Evolutionary conservation across 768 basidiomycete species (phyloP).

Genomic region (Russula lepida): DNA sequence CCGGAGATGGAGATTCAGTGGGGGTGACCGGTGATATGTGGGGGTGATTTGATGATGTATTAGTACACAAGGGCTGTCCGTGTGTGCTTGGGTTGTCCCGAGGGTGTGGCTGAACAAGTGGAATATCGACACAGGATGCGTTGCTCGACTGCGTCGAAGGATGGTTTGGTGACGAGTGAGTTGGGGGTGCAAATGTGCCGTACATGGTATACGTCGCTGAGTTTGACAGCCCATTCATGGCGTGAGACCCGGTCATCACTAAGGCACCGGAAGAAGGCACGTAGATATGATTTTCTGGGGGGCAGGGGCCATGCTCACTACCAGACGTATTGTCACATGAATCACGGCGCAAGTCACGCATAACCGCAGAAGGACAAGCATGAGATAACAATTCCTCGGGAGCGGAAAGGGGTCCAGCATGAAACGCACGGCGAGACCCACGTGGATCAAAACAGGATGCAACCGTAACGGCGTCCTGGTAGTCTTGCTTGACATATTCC

Average conservation of each 20-base stretch:
- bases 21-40: slow-evolving; percentile 4
- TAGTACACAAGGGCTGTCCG: neutral
- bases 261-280: slow-evolving; percentile 9
- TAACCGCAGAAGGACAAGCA: slow-evolving; percentile 4
- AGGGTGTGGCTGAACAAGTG: slow-evolving; percentile 10
- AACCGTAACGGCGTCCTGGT: neutral
- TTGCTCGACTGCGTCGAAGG: slow-evolving; percentile 1
- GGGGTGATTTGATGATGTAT: neutral
- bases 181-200: slow-evolving; percentile 14
- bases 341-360: slow-evolving; percentile 10
- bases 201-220: slow-evolving; percentile 8
- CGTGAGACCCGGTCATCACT: slow-evolving; percentile 14
- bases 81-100: neutral
- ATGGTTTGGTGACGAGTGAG: slow-evolving; percentile 18
- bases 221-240: slow-evolving; percentile 9
- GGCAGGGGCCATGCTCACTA: slow-evolving; percentile 7
- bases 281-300: slow-evolving; percentile 11
- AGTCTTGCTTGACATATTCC: slow-evolving; percentile 19
- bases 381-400: slow-evolving; percentile 4
- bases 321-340: slow-evolving; percentile 12
- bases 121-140: slow-evolving; percentile 1
- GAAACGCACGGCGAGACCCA: slow-evolving; percentile 9
- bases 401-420: neutral
- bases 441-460: slow-evolving; percentile 18
- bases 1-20: slow-evolving; percentile 19